Evolutionary conservation across 345 rosid species (phyloP), one percentile per base, ranked within the genome.

Genomic region (Geranium brycei): DNA sequence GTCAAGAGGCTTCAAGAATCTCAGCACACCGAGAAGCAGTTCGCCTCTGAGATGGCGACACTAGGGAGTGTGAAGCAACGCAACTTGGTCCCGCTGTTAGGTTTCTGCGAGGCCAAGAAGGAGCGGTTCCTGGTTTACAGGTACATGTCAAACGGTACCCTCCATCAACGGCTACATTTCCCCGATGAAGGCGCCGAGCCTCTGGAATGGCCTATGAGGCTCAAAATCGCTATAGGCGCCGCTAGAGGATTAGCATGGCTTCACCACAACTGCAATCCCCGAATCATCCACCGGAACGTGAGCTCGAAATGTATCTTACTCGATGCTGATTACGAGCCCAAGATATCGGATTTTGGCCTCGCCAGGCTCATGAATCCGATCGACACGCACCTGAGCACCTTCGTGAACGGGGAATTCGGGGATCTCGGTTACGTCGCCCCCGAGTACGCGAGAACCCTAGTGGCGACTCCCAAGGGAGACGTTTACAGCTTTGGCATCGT

Each of bases 371-470:
- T 92, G 98, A 87, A 89, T 72, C 98, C 98, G 3, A 68, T 89
- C 16, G 97, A 92, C 69, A 92, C 95, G 1, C 98, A 92, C 78
- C 69, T 92, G 72, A 89, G 97, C 76, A 92, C 98, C 57, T 89
- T 92, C 7, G 97, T 92, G 65, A 92, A 92, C 80, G 98, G 98
- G 16, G 97, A 92, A 62, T 92, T 89, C 57, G 98, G 98, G 40
- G 98, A 92, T 76, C 72, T 92, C 66, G 97, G 97, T 69, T 92
- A 92, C 67, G 95, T 87, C 61, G 95, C 96, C 62, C 98, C 98
- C 0, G 96, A 92, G 74, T 89, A 92, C 31, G 28, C 86, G 13
- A 83, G 93, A 75, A 92, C 98, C 31, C 81, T 92, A 61, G 77
- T 85, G 51, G 98, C 98, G 31, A 92, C 98, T 40, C 91, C 95